These are phyloP conservation scores for Andrographis paniculata DNA, from an alignment of 305 asterid genomes.

Conservation along the genomic window DNA sequence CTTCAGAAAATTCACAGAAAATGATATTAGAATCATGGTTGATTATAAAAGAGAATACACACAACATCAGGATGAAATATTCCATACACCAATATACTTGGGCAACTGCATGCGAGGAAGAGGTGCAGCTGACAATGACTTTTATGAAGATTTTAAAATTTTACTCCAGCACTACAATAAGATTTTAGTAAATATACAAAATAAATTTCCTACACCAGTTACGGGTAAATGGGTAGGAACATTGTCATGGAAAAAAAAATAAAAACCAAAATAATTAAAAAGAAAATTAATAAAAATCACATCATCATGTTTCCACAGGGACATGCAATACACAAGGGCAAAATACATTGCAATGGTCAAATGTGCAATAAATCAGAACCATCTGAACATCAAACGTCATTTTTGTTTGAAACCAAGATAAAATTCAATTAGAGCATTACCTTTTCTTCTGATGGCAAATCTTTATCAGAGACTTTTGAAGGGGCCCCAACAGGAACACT, in stretches of 20 bases:
- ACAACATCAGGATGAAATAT: neutral
- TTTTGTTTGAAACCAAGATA: slow-evolving; percentile 1
- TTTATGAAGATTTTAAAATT: neutral
- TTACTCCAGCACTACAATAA: neutral
- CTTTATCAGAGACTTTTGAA: slow-evolving; percentile 55
- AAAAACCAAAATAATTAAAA: neutral
- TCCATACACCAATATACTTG: neutral
- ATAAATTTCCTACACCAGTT: neutral
- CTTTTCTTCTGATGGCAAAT: slow-evolving; percentile 56
- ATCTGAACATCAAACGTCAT: neutral
- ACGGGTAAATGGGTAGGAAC: neutral
- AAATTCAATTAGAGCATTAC: slow-evolving; percentile 20
- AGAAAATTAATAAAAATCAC: no score
- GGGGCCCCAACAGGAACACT: slow-evolving; percentile 99
- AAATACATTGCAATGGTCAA: neutral
- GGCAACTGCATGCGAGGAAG: slow-evolving; percentile 1
- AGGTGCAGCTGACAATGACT: no score
- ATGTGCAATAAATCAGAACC: neutral
- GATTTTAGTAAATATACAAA: neutral
- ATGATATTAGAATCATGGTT: slow-evolving; percentile 32
- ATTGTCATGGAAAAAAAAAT: neutral
- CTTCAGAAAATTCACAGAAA: slow-evolving; percentile 36
- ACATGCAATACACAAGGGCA: neutral
- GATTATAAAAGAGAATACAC: neutral
- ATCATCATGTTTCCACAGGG: neutral